Evolutionary conservation across 768 basidiomycete species (phyloP).

Genomic region (Pulveroboletus frians): DNA sequence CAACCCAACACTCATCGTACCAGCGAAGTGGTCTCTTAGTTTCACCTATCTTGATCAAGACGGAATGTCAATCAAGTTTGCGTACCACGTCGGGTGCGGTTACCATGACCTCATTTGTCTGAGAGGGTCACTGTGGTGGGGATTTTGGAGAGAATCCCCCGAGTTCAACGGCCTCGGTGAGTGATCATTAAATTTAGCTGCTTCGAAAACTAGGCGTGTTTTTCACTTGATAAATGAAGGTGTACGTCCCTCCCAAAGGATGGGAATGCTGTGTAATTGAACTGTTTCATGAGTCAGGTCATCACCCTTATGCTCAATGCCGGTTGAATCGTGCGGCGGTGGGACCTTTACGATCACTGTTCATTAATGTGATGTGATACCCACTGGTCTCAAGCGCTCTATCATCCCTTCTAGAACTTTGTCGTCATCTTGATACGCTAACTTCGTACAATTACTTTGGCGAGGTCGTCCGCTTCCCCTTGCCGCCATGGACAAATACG

Average conservation of each 20-base stretch:
- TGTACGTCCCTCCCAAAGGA: slow-evolving; percentile 2
- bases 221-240: slow-evolving; percentile 11
- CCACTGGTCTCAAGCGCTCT: slow-evolving; percentile 10
- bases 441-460: slow-evolving; percentile 19
- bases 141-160: slow-evolving; percentile 19
- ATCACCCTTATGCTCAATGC: slow-evolving; percentile 19
- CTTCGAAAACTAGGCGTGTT: slow-evolving; percentile 1
- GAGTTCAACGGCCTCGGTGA: slow-evolving; percentile 12
- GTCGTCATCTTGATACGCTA: slow-evolving; percentile 11
- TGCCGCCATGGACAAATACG: slow-evolving; percentile 13
- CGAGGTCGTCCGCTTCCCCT: slow-evolving; percentile 13
- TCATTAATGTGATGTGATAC: slow-evolving; percentile 12
- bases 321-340: slow-evolving; percentile 21
- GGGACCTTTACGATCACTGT: slow-evolving; percentile 19
- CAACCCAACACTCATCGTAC: too few species aligned
- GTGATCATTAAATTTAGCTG: neutral
- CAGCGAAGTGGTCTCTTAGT: too few species aligned
- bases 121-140: slow-evolving; percentile 14
- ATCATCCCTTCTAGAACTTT: slow-evolving; percentile 22
- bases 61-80: too few species aligned
- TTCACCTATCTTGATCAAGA: too few species aligned
- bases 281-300: slow-evolving; percentile 6
- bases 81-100: slow-evolving; percentile 17
- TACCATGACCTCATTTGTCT: neutral
- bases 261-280: neutral